phyloP scores from a whole-genome alignment of 2,329 filamentous ascomycete genomes.

The Phialophora tarda region DNA sequence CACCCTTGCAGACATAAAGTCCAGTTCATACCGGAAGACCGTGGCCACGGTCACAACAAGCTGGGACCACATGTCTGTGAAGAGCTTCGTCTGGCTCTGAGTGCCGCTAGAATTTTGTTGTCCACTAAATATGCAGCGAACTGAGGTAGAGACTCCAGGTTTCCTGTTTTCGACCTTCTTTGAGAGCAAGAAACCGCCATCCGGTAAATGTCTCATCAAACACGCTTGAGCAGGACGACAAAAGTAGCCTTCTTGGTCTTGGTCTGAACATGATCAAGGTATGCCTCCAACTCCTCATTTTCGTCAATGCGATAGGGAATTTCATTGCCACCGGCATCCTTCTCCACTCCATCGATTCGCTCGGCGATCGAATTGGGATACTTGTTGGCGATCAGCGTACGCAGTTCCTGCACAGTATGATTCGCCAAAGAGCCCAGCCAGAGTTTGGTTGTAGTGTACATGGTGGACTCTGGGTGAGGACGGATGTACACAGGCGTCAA shows the following conservation, averaged over 20 bases:
- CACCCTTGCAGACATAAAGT: neutral
- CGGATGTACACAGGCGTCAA: constrained; percentile 64
- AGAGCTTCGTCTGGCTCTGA: neutral
- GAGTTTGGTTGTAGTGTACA: constrained; percentile 53
- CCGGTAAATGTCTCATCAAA: neutral
- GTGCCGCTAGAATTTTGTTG: neutral
- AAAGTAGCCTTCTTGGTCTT: constrained; percentile 61
- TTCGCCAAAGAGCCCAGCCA: constrained; percentile 70
- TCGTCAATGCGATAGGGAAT: constrained; percentile 69
- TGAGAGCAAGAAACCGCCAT: neutral
- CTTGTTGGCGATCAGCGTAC: constrained; percentile 65
- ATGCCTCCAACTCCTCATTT: constrained; percentile 74
- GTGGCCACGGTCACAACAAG: neutral
- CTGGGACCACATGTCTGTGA: neutral
- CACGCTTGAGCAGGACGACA: constrained; percentile 48
- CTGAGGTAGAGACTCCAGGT: neutral
- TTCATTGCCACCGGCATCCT: constrained; percentile 60
- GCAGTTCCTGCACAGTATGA: constrained; percentile 66
- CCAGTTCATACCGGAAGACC: neutral
- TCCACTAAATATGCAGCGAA: neutral
- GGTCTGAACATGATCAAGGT: constrained; percentile 68
- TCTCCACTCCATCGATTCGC: constrained; percentile 70
- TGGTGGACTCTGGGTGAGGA: constrained; percentile 67
- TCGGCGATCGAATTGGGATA: constrained; percentile 65
- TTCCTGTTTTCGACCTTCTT: neutral